Evolutionary conservation across 208 protist genomes (phyloP).

Genomic region (Trypanosoma rangeli): DNA sequence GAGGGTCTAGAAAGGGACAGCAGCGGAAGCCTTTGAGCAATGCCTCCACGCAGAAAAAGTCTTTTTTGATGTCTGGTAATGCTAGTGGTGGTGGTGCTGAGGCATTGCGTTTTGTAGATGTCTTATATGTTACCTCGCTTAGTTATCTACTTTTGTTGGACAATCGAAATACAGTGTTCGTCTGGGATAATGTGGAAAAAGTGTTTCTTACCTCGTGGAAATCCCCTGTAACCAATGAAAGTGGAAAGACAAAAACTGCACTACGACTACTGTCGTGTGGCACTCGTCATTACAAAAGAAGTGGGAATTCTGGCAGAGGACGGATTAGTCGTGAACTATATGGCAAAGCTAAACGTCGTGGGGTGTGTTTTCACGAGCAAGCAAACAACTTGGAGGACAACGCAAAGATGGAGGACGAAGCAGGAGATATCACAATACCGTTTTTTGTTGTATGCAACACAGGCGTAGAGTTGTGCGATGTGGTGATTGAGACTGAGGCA

Average conservation of each 20-base stretch:
- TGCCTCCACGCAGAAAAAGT: not conserved
- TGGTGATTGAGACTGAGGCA: conserved; percentile 16
- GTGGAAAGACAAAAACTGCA: conserved; percentile 20
- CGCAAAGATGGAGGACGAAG: not conserved
- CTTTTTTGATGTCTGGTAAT: not conserved
- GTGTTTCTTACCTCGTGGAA: conserved; percentile 22
- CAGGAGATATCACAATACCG: conserved; percentile 16
- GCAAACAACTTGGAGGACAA: not conserved
- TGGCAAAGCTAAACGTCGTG: not conserved
- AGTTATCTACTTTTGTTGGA: conserved; percentile 46
- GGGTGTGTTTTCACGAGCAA: not conserved
- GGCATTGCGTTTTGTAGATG: conserved; percentile 44
- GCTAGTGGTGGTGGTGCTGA: not conserved
- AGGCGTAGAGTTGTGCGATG: conserved; percentile 27
- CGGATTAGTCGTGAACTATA: not conserved
- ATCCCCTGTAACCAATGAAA: conserved; percentile 8
- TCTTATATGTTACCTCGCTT: conserved; percentile 30
- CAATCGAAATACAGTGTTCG: conserved; percentile 43
- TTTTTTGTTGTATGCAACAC: conserved; percentile 37
- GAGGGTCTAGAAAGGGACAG: not conserved
- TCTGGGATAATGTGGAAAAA: conserved; percentile 39
- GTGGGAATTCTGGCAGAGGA: not conserved
- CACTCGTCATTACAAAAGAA: conserved; percentile 24
- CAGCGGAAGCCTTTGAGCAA: not conserved
- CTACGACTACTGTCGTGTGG: conserved; percentile 22